These are phyloP conservation scores for Prunus yedoensis DNA, from an alignment of 331 rosid genomes.

Conservation along the genomic window DNA sequence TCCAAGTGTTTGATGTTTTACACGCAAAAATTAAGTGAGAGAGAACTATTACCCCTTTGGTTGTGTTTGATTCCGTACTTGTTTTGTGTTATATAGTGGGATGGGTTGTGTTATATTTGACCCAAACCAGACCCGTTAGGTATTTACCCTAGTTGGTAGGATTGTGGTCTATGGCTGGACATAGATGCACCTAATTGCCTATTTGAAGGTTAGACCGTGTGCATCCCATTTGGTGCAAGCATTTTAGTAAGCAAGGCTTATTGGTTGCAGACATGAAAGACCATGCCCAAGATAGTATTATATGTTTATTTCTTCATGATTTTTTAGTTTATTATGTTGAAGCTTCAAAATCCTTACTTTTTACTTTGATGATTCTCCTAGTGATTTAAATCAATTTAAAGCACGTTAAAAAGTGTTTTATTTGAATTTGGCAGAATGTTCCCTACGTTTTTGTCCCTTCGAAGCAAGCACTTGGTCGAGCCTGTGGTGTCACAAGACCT, in stretches of 20 bases:
- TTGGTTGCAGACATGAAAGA: not conserved
- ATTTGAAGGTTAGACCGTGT: not conserved
- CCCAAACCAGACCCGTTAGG: not conserved
- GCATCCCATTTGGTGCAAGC: not conserved
- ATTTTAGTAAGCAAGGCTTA: not conserved
- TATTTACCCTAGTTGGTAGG: not conserved
- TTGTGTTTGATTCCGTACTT: not conserved
- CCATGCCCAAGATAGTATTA: not conserved
- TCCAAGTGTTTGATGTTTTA: not conserved
- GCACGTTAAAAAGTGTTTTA: not conserved
- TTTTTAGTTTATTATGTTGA: not conserved
- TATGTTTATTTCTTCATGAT: not conserved
- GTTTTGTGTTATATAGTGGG: not conserved
- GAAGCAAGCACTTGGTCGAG: constrained; percentile 91
- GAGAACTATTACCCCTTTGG: not conserved
- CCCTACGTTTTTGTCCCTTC: constrained; percentile 85
- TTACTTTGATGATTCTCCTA: not conserved
- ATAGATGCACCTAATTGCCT: not conserved
- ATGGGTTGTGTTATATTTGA: too few species aligned
- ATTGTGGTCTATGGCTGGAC: not conserved
- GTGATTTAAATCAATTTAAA: not conserved
- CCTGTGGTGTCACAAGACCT: constrained; percentile 83
- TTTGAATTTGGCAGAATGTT: constrained; percentile 56
- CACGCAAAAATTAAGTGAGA: too few species aligned
- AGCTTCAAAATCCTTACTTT: not conserved